Percentiles rank a stretch among this genome's conserved stretches.
These are phyloP conservation scores for Pterocarpus santalinus DNA, from an alignment of 306 rosid species.

Conservation along the genomic window DNA sequence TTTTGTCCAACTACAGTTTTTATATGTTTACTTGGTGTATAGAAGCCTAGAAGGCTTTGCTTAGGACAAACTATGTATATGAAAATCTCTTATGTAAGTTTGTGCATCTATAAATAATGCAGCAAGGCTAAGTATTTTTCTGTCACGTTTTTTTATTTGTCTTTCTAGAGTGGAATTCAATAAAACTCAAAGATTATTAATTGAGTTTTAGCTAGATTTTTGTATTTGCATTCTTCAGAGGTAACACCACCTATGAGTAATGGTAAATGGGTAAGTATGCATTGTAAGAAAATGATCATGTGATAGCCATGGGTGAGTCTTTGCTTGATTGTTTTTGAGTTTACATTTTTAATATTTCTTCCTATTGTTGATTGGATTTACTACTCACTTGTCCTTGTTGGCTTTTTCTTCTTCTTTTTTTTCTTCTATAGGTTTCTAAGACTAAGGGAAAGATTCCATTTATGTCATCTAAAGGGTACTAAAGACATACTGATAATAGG, in stretches of 20 bases:
- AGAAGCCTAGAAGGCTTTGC: no score
- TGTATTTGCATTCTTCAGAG: conserved; percentile 51
- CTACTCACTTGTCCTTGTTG: conserved; percentile 30
- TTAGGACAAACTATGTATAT: no score
- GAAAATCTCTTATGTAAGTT: no score
- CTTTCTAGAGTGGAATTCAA: no score
- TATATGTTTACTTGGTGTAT: no score
- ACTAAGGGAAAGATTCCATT: conserved; percentile 88
- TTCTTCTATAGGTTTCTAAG: conserved; percentile 57
- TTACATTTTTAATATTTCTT: conserved; percentile 20
- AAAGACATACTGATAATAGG: conserved; percentile 54
- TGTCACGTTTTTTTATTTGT: no score
- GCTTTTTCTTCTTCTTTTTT: background rate
- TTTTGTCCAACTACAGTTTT: no score
- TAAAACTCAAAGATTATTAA: no score
- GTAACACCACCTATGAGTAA: conserved; percentile 81
- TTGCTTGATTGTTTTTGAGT: conserved; percentile 3
- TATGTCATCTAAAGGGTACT: conserved; percentile 75
- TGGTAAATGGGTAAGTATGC: conserved; percentile 78
- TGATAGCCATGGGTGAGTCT: conserved; percentile 97
- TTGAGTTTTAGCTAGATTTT: no score
- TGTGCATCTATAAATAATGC: no score
- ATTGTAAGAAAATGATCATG: conserved; percentile 69
- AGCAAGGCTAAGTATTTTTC: no score
- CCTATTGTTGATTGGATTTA: conserved; percentile 23